Base-by-base conservation (phyloP, 495 filamentous ascomycete species). In the Saxophila tyrrhenica region DNA sequence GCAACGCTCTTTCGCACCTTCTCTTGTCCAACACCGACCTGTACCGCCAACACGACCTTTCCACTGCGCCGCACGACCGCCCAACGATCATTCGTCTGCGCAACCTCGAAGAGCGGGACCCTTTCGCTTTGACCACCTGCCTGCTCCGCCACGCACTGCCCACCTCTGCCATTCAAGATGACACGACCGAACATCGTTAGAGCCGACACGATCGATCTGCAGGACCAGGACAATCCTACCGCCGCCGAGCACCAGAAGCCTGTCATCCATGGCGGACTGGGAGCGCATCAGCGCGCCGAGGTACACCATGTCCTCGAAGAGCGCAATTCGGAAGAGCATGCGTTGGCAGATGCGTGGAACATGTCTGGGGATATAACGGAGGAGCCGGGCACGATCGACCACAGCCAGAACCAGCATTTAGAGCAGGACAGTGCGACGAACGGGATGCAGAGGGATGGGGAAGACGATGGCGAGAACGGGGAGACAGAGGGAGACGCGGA, bases 141-240 rank as follows among this genome's bases (percentile, higher is more conserved):
- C 7, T 35, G 29, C 29, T 13, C 29, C 7, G 29, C 29, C 13
- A 35, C 7, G 29, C 29, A 35, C 29, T 7, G 13, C 29, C 29
- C 29, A 35, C 29, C 29, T 7, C 13, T 13, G 29, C 29, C 7
- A 35, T 13, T 13, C 29, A 56, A 21, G 25, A 88, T 89, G 85
- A 79, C 84, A 60, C 79, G 85, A 65, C 85, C 85, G 64, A 76
- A 82, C 60, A 86, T 88, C 55, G 81, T 90, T 67, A 77, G 86
- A 70, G 86, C 62, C 96, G 92, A 99, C 72, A 91, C 92, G 49
- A 81, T 97, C 67, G 92, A 98, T 71, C 83, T 98, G 7, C 94
- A 99, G 73, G 79, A 84, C 68, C 84, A 82, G 62, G 73, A 83
- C 65, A 70, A 85, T 23, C 88, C 88, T 22, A 89, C 90, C 42